Base-by-base conservation (phyloP, 345 rosid genomes). In the Moricandia arvensis region DNA sequence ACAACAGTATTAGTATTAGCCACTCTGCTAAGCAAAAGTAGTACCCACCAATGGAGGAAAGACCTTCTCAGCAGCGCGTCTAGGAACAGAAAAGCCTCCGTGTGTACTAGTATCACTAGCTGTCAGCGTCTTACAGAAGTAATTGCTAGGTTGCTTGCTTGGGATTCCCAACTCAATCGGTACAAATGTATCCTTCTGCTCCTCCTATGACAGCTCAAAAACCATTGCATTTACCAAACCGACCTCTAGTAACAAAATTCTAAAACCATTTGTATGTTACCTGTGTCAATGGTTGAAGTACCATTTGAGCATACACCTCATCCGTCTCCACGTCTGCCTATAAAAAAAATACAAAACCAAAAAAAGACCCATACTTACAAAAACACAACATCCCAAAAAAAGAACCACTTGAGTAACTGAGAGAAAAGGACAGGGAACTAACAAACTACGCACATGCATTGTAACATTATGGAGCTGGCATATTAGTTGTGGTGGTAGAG, bases 51-150 rank as follows among this genome's bases (percentile, higher is more conserved):
- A 75, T 1, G 89, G 86, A 67, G 91, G 91, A 66, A 88, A 88
- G 54, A 86, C 88, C 81, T 88, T 88, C 82, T 88, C 90, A 57
- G 92, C 93, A 33, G 90, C 87, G 1, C 88, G 90, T 38, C 90
- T 87, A 80, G 93, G 93, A 65, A 88, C 87, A 72, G 93, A 88
- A 60, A 88, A 88, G 1, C 93, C 93, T 72, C 93, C 93, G 73
- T 88, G 93, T 0, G 93, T 88, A 59, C 92, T 88, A 21, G 92
- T 85, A 79, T 84, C 87, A 78, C 87, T 84, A 18, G 87, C 87
- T 1, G 85, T 82, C 64, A 85, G 27, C 8, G 87, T 84, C 84
- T 84, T 84, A 55, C 85, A 84, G 75, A 84, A 84, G 71, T 84
- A 84, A 75, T 84, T 85, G 6, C 81, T 78, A 4, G 86, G 86